Evolutionary conservation across 208 protist species (phyloP), one percentile per base, ranked within the genome.

Genomic region (Phytomonas francai): DNA sequence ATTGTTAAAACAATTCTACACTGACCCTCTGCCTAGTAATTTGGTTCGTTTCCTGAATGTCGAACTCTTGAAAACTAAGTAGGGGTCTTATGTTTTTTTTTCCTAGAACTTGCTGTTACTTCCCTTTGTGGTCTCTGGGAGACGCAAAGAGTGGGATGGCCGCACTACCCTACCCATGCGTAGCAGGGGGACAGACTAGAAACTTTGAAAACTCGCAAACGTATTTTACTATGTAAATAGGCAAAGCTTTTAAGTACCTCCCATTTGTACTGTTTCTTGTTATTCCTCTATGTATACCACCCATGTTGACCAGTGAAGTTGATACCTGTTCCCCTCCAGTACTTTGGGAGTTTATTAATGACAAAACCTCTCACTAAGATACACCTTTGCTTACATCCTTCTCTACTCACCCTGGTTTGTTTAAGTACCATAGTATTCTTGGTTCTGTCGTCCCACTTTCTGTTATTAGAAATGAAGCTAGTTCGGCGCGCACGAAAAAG

Each of bases 401-500:
- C 3, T 49, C 14, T 49, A 49, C 4, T 49, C 2, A 19, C 39
- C 16, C 39, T 19, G 6, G 9, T 67, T 71, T 27, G 39, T 27
- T 45, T 71, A 14, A 2, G 29, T 12, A 63, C 28, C 54, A 51
- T 14, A 66, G 59, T 42, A 30, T 61, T 3, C 6, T 70, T 65
- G 9, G 2, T 67, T 51, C 70, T 25, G 6, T 67, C 33, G n/a
- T 63, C 28, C 3, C 33, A 32, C 7, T 70, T 72, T 25, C 25
- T 59, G 14, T 59, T 62, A 33, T 11, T 19, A 14, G 25, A 67
- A n/a, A 95, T 95, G 89, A 95, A 91, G 73, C 74, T 95, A 3
- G 90, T 95, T 22, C 77, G 90, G 3, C 77, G 90, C 28, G 90
- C 90, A 31, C 76, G 90, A 22, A 95, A 95, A 79, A 92, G 85